Evolutionary conservation across 441 rosid genomes (phyloP).

Genomic region (Omphalea diandra): DNA sequence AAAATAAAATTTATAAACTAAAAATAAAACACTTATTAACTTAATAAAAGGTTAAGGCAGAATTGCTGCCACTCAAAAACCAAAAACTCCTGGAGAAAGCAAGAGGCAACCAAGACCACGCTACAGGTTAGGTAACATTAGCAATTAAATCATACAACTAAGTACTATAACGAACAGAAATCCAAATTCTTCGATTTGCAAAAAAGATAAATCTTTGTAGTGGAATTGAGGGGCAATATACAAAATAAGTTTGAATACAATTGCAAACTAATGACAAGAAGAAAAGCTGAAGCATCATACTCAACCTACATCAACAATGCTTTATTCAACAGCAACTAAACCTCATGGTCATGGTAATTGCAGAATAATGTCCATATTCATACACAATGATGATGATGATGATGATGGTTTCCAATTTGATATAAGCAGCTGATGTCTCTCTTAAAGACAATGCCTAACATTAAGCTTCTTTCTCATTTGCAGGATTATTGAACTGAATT

Average conservation of each 20-base stretch:
- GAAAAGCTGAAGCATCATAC: background rate
- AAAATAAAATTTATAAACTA: background rate
- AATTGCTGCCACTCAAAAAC: background rate
- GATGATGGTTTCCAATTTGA: too few relatives aligned
- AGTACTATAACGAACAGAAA: background rate
- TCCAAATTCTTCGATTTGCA: background rate
- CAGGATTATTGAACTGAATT: background rate
- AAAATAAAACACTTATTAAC: background rate
- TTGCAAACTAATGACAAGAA: background rate
- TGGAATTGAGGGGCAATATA: background rate
- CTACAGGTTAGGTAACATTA: background rate
- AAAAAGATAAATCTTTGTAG: background rate
- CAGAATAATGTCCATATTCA: background rate
- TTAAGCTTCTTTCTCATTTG: background rate
- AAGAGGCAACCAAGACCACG: background rate
- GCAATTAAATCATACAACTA: background rate
- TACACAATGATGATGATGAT: background rate
- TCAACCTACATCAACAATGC: background rate
- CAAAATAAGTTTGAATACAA: background rate
- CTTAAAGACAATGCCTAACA: background rate
- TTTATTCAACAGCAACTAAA: background rate
- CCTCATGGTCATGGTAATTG: background rate
- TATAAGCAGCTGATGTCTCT: background rate
- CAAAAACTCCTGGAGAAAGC: background rate
- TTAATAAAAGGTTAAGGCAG: background rate